Evolutionary conservation across 2,329 filamentous ascomycete genomes (phyloP).

Genomic region (Davidsoniella virescens): DNA sequence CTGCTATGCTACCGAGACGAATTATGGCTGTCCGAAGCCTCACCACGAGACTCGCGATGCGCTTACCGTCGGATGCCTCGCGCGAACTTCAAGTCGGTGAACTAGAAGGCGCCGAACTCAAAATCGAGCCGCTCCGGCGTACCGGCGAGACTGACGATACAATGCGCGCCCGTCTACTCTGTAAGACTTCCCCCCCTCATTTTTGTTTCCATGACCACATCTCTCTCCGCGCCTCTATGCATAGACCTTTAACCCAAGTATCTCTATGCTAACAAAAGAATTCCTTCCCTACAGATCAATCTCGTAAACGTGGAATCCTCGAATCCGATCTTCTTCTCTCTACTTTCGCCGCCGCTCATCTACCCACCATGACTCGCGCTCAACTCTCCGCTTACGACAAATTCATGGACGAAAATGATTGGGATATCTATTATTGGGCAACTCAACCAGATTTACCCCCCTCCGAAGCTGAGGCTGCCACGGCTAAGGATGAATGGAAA

Average conservation of each 20-base stretch:
- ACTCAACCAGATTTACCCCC: slow-evolving; percentile 60
- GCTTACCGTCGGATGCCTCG: slow-evolving; percentile 15
- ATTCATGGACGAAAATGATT: slow-evolving; percentile 98
- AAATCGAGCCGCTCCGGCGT: slow-evolving; percentile 75
- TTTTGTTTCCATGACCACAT: no score
- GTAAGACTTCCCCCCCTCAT: slow-evolving; percentile 26
- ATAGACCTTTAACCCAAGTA: no score
- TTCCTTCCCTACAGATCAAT: slow-evolving; percentile 52
- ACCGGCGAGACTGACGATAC: slow-evolving; percentile 71
- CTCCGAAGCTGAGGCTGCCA: slow-evolving; percentile 23
- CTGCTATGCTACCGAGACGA: no score
- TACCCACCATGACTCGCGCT: slow-evolving; percentile 52
- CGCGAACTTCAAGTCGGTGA: slow-evolving; percentile 66
- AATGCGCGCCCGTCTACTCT: slow-evolving; percentile 69
- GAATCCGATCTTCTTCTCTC: slow-evolving; percentile 92
- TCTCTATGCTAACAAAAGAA: no score
- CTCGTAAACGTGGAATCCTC: slow-evolving; percentile 86
- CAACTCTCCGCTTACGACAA: slow-evolving; percentile 75
- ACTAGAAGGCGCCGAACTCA: slow-evolving; percentile 72
- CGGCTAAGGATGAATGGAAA: slow-evolving; percentile 18
- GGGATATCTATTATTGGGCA: slow-evolving; percentile 99
- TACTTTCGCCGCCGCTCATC: slow-evolving; percentile 74
- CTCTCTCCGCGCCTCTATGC: background rate
- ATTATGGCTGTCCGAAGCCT: slow-evolving; percentile 14
- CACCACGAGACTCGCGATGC: slow-evolving; percentile 15